Base-by-base conservation (phyloP, 1,139 yeast species). In the Geotrichum aggregatum region DNA sequence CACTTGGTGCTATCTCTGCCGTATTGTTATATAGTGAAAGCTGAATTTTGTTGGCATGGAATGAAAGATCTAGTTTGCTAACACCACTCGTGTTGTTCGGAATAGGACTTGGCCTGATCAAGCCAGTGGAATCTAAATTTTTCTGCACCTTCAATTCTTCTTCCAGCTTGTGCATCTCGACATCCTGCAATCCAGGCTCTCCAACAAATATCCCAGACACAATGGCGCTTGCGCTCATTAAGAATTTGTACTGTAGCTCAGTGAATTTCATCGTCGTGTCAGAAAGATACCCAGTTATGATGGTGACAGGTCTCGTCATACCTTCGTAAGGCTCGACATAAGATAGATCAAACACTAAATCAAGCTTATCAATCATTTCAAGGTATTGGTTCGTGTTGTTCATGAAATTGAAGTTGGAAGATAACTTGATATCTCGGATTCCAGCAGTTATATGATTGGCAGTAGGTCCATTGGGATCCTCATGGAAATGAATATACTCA, bases 221-320 rank as follows among this genome's bases (percentile, higher is more conserved):
- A 1, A 83, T 76, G 48, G 78, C 79, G 2, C 79, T 71, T 47
- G 91, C 71, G 18, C 76, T 72, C 61, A 80, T 65, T 52, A 91
- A 65, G 60, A 80, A 83, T 34, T 75, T 71, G 44, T 86, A 73
- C 68, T 94, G 98, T 38, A 81, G 67, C 59, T 92, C 98, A 0
- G 97, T 86, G 54, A 92, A 69, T 30, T 78, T 76, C 58, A 88
- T 72, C 47, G 80, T 78, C 19, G 87, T 74, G 21, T 87, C 87
- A 1, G 87, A 80, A 63, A 87, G 75, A 26, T 74, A 70, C 16
- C 96, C 95, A 3, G 65, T 61, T 1, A 87, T 72, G 1, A 73
- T 70, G 43, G 83, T 72, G 0, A 79, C 72, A 0, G 96, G 86
- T 1, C 75, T 63, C 1, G 68, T 70, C 7, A 67, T 65, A 1